Conservation (phyloP, 1,284 basidiomycete genomes). For the Macrocystidia cucumis region DNA sequence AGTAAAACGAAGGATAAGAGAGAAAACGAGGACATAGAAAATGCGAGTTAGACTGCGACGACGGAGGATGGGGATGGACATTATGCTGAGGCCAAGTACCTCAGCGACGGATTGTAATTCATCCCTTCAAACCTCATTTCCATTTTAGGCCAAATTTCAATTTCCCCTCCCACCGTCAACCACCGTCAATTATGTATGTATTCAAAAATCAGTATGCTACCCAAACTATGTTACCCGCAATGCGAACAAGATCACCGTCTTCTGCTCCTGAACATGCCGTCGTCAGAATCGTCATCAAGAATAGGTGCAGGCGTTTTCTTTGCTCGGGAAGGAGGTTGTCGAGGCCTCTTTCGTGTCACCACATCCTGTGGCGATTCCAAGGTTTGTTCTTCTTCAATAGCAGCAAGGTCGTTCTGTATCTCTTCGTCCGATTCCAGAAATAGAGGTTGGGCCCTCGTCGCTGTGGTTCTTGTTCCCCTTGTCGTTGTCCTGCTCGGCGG, state of each 20-base stretch:
- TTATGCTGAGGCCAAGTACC: conserved; percentile 3
- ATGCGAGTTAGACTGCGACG: conserved; percentile 32
- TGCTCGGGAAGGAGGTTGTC: conserved; percentile 14
- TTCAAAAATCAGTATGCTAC: too few relatives aligned
- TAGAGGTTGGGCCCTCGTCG: conserved; percentile 22
- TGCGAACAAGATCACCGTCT: neutral
- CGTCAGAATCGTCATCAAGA: conserved; percentile 63
- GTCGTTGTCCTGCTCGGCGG: conserved; percentile 12
- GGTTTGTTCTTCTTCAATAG: conserved; percentile 11
- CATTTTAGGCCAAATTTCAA: neutral
- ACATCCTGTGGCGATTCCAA: conserved; percentile 14
- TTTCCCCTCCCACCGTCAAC: too few relatives aligned
- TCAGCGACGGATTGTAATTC: neutral
- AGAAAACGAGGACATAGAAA: conserved; percentile 21
- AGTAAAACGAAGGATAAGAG: conserved; percentile 32
- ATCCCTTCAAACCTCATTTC: neutral
- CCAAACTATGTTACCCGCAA: too few relatives aligned
- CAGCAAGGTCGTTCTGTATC: too few relatives aligned
- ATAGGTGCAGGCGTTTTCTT: conserved; percentile 32
- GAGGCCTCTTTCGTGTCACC: conserved; percentile 10
- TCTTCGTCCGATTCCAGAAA: conserved; percentile 34
- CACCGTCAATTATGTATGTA: neutral
- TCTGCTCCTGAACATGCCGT: conserved; percentile 41
- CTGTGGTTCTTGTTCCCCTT: conserved; percentile 9
- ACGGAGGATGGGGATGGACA: conserved; percentile 23